These are phyloP conservation scores for Harringtonia aguacate DNA, from an alignment of 2,329 filamentous ascomycete genomes.

Conservation along the genomic window DNA sequence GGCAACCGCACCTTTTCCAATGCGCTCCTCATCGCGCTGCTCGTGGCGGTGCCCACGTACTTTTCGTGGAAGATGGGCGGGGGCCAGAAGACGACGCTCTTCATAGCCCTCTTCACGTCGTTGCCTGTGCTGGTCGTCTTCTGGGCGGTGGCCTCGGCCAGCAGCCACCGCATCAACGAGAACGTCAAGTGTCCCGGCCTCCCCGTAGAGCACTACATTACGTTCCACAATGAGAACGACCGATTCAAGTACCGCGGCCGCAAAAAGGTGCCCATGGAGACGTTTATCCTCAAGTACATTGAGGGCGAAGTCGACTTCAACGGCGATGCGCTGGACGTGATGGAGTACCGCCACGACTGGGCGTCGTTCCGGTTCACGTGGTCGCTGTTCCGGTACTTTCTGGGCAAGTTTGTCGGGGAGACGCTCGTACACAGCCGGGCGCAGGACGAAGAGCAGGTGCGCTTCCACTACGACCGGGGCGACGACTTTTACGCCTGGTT, in stretches of 20 bases:
- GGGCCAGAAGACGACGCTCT: constrained; percentile 75
- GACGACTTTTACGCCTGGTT: constrained; percentile 99
- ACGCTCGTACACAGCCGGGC: constrained; percentile 62
- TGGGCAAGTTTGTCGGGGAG: constrained; percentile 80
- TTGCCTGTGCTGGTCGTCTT: constrained; percentile 70
- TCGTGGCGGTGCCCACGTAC: constrained; percentile 65
- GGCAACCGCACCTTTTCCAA: constrained; percentile 85
- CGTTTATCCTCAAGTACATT: constrained; percentile 64
- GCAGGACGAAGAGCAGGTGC: constrained; percentile 85
- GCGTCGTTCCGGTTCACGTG: constrained; percentile 65
- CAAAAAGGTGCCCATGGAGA: constrained; percentile 79
- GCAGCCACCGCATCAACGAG: constrained; percentile 82
- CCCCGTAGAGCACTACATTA: constrained; percentile 80
- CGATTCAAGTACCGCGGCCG: constrained; percentile 58
- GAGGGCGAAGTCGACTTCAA: constrained; percentile 92
- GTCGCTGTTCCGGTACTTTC: constrained; percentile 76
- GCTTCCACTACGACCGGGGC: constrained; percentile 93
- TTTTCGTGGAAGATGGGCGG: constrained; percentile 73
- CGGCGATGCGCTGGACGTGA: constrained; percentile 74
- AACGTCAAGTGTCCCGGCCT: constrained; percentile 78
- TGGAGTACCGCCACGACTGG: constrained; percentile 97
- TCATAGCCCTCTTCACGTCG: constrained; percentile 69
- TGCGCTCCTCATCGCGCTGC: constrained; percentile 57
- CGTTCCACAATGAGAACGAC: constrained; percentile 57
- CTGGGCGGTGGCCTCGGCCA: constrained; percentile 69